phyloP scores from a whole-genome alignment of 208 protist genomes.

The Acanthamoeba rhysodes region DNA sequence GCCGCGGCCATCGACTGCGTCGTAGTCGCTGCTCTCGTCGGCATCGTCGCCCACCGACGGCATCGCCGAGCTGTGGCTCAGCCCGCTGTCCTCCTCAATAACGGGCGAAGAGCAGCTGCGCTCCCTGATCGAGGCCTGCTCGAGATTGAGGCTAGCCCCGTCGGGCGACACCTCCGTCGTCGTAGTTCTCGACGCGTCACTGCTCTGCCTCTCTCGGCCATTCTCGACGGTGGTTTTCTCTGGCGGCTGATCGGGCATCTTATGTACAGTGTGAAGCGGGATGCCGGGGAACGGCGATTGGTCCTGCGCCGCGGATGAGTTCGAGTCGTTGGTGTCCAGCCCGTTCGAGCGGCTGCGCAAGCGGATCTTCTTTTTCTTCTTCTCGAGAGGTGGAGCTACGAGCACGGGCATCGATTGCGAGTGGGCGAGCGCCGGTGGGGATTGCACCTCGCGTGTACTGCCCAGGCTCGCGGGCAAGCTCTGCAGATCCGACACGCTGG shows the following conservation, averaged over 20 bases:
- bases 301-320: conserved; percentile 17
- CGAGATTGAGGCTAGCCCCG: neutral
- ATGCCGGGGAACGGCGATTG: conserved; percentile 66
- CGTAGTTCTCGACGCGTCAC: neutral
- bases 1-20: neutral
- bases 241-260: conserved; percentile 18
- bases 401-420: neutral
- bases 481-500: conserved; percentile 38
- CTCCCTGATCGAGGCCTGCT: neutral
- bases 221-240: neutral
- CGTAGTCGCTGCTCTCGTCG: neutral
- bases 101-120: neutral
- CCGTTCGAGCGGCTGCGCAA: conserved; percentile 3
- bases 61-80: neutral
- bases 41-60: neutral
- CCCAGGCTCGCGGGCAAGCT: neutral
- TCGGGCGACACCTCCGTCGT: neutral
- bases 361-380: conserved; percentile 49
- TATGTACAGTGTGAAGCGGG: conserved; percentile 64
- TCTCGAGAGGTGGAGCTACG: neutral
- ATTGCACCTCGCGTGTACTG: neutral
- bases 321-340: neutral
- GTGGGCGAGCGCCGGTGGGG: neutral
- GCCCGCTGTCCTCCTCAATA: neutral
- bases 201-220: neutral